Conservation (phyloP, 208 protist genomes). For the Histomonas meleagridis region DNA sequence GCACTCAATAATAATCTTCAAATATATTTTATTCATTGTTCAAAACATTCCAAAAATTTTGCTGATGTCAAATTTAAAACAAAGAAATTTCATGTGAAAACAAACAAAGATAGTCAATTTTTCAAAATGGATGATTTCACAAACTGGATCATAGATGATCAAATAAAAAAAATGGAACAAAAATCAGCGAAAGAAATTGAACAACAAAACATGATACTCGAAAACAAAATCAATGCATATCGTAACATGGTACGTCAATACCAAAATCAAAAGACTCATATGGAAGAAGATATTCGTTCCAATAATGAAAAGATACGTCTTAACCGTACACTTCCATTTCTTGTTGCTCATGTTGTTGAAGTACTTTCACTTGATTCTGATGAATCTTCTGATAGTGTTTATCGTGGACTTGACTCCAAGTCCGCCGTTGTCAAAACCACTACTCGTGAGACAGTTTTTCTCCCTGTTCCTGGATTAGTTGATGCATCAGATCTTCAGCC, state of each 20-base stretch:
- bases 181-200: not conserved
- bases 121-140: too few relatives aligned
- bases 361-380: constrained; percentile 54
- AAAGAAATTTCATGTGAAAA: too few relatives aligned
- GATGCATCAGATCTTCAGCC: constrained; percentile 79
- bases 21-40: too few relatives aligned
- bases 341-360: constrained; percentile 77
- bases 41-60: too few relatives aligned
- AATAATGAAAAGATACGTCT: constrained; percentile 79
- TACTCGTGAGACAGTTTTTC: constrained; percentile 91
- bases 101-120: too few relatives aligned
- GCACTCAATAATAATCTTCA: too few relatives aligned
- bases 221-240: not conserved
- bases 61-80: too few relatives aligned
- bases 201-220: not conserved
- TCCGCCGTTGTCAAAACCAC: constrained; percentile 96
- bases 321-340: constrained; percentile 75
- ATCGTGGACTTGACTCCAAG: constrained; percentile 65
- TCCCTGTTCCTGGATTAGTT: constrained; percentile 97
- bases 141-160: too few relatives aligned
- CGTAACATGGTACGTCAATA: not conserved
- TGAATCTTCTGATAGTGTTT: constrained; percentile 59
- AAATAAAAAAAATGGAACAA: not conserved
- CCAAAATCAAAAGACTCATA: not conserved
- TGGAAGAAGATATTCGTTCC: constrained; percentile 31